These are phyloP conservation scores for Plenodomus biglobosus DNA, from an alignment of 2,329 filamentous ascomycete genomes.

Conservation along the genomic window DNA sequence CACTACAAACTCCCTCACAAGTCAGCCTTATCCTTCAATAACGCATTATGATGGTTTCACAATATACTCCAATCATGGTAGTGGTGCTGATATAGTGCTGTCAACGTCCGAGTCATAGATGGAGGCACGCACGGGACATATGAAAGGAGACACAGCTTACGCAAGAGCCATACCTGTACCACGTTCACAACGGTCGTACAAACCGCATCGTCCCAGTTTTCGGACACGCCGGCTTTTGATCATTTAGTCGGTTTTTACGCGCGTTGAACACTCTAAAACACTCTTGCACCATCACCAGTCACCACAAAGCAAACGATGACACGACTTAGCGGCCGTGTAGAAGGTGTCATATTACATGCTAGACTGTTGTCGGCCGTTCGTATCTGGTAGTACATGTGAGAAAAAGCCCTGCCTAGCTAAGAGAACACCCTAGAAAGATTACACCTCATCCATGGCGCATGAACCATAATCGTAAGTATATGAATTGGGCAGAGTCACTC, in stretches of 20 bases:
- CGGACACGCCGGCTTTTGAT: no score
- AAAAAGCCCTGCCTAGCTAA: slow-evolving; percentile 26
- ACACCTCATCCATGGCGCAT: slow-evolving; percentile 14
- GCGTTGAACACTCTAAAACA: not conserved
- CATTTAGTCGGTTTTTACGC: not conserved
- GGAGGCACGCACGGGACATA: no score
- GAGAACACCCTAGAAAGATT: slow-evolving; percentile 26
- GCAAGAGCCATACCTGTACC: no score
- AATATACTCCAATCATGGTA: no score
- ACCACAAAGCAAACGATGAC: not conserved
- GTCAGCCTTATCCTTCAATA: no score
- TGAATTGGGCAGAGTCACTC: slow-evolving; percentile 11
- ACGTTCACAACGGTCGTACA: no score
- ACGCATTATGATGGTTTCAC: no score
- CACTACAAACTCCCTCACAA: not conserved
- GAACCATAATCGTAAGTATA: slow-evolving; percentile 23
- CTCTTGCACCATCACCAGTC: slow-evolving; percentile 3
- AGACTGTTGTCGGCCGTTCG: slow-evolving; percentile 20
- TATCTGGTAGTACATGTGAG: slow-evolving; percentile 36
- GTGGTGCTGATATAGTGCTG: no score
- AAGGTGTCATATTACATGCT: slow-evolving; percentile 31
- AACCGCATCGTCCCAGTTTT: no score
- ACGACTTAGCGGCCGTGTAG: slow-evolving; percentile 15
- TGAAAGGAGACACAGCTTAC: no score
- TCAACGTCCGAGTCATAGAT: no score